These are phyloP conservation scores for Cyberlindnera misumaiensis DNA, from an alignment of 805 yeast species.

Conservation along the genomic window DNA sequence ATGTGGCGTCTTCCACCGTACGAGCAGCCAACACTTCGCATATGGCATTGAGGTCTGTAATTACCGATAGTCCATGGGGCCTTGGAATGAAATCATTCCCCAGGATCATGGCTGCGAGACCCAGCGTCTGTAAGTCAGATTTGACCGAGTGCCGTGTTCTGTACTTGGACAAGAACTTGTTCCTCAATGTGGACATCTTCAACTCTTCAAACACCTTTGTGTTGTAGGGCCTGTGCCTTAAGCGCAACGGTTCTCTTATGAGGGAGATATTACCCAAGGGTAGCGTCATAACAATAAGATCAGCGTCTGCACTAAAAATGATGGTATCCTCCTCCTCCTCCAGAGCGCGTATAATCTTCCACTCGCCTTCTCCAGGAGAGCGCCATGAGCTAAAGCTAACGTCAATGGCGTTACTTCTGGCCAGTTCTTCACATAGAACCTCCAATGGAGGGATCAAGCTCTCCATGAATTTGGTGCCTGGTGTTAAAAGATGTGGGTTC, in stretches of 20 bases:
- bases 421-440: background rate
- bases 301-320: conserved; percentile 85
- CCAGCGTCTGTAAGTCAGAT: background rate
- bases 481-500: conserved; percentile 84
- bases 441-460: background rate
- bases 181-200: conserved; percentile 31
- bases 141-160: background rate
- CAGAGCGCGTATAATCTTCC: conserved; percentile 84
- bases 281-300: conserved; percentile 82
- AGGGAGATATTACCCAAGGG: conserved; percentile 70
- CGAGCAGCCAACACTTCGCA: background rate
- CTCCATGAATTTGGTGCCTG: conserved; percentile 90
- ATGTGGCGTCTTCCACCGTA: background rate
- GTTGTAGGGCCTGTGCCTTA: conserved; percentile 54
- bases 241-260: conserved; percentile 54
- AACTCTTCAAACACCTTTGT: conserved; percentile 59
- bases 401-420: background rate
- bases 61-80: conserved; percentile 26
- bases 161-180: background rate
- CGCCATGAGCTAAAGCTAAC: background rate
- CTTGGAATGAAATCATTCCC: conserved; percentile 96
- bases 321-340: conserved; percentile 65
- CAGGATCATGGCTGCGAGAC: conserved; percentile 49
- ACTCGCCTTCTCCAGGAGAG: conserved; percentile 97
- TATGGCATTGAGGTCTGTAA: background rate